Conservation (phyloP, 441 rosid species). For the Syzygium syzygioides region DNA sequence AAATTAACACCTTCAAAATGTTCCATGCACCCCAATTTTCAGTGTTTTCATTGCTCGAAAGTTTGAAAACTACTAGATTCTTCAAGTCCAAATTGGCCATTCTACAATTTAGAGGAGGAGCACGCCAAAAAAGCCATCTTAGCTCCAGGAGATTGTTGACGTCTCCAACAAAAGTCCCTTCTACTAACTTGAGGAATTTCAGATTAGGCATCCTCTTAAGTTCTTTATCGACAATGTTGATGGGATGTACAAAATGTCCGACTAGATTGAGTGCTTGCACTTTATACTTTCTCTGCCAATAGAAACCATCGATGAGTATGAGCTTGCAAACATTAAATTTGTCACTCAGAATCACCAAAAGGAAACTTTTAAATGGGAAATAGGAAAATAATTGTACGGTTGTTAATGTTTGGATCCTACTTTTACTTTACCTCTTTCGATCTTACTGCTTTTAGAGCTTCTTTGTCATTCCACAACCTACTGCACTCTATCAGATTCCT, state of each 20-base stretch:
- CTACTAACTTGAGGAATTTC: background rate
- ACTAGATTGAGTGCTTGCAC: background rate
- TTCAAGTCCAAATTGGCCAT: background rate
- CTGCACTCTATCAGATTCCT: fast-evolving
- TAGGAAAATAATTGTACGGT: background rate
- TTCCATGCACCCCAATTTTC: background rate
- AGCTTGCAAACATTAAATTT: background rate
- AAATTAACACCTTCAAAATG: fast-evolving
- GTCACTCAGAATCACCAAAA: background rate
- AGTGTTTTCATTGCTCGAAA: fast-evolving
- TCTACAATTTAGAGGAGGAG: fast-evolving
- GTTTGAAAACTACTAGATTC: fast-evolving
- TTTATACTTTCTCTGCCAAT: background rate
- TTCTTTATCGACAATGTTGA: background rate
- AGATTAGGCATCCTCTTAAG: background rate
- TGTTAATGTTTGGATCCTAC: background rate
- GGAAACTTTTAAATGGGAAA: background rate
- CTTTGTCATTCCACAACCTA: background rate
- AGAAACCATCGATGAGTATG: background rate
- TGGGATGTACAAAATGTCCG: fast-evolving
- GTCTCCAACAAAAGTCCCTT: background rate
- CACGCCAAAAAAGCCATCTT: background rate
- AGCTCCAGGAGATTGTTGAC: fast-evolving
- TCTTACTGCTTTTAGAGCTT: background rate
- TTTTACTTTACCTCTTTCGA: background rate